These are phyloP conservation scores for Coprinellus micaceus DNA, from an alignment of 768 basidiomycete species.

Conservation along the genomic window DNA sequence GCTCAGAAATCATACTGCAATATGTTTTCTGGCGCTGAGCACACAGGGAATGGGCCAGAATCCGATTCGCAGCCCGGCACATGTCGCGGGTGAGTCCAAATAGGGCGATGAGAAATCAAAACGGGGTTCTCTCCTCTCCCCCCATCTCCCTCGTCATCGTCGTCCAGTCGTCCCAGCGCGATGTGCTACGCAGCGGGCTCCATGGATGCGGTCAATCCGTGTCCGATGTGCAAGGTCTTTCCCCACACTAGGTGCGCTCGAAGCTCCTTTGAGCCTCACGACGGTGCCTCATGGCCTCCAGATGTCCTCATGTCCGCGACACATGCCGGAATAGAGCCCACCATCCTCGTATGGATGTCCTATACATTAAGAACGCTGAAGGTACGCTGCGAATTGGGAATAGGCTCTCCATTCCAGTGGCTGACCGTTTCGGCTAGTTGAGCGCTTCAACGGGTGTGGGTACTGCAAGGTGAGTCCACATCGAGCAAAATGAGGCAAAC, in stretches of 20 bases:
- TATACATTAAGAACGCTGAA: constrained; percentile 85
- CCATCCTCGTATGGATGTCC: constrained; percentile 76
- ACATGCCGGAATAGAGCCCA: constrained; percentile 69
- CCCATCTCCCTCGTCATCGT: constrained; percentile 21
- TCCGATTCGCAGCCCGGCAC: neutral
- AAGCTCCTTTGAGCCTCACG: constrained; percentile 9
- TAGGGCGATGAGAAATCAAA: neutral
- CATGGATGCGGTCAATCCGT: constrained; percentile 62
- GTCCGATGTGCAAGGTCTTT: constrained; percentile 86
- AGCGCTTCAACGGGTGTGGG: constrained; percentile 82
- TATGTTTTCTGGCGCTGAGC: neutral
- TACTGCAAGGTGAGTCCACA: constrained; percentile 72
- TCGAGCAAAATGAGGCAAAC: constrained; percentile 23
- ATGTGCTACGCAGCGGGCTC: constrained; percentile 79
- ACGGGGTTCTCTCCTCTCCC: constrained; percentile 5
- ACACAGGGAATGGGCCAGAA: neutral
- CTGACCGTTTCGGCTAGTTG: constrained; percentile 40
- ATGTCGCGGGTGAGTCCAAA: constrained; percentile 4
- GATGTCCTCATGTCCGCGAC: constrained; percentile 75
- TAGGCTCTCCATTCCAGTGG: constrained; percentile 6
- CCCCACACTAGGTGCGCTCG: constrained; percentile 52
- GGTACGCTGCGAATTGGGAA: constrained; percentile 40
- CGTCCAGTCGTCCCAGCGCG: constrained; percentile 22
- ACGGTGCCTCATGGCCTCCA: constrained; percentile 29
- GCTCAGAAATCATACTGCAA: neutral